Conservation (phyloP, 2,329 filamentous ascomycete species). For the Calonectria multiphialidica region DNA sequence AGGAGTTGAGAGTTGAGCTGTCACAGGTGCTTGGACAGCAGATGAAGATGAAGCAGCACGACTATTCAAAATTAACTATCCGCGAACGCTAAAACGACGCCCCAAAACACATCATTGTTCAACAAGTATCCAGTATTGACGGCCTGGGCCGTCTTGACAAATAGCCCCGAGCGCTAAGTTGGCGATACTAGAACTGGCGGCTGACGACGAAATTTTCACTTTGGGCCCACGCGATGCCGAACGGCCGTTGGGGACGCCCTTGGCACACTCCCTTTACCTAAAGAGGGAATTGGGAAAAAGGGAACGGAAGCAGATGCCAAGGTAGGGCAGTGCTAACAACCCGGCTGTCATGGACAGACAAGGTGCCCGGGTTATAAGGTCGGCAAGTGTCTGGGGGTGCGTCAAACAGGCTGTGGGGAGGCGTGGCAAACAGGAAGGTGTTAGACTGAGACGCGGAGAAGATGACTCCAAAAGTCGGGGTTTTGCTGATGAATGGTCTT, state of each 20-base stretch:
- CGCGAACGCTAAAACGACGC: neutral
- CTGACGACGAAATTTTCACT: slow-evolving; percentile 2
- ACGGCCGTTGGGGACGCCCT: neutral
- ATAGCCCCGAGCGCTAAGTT: slow-evolving; percentile 9
- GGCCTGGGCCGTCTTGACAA: neutral
- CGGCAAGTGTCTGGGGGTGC: slow-evolving; percentile 19
- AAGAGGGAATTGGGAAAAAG: neutral
- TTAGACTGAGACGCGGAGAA: slow-evolving; percentile 24
- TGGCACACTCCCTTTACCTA: neutral
- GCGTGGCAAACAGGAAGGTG: slow-evolving; percentile 7
- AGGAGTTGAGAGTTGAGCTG: neutral
- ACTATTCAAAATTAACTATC: neutral
- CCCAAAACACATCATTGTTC: neutral
- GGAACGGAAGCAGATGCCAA: neutral
- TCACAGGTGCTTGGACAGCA: neutral
- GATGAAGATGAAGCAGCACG: neutral
- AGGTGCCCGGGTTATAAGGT: slow-evolving; percentile 4
- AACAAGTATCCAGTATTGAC: neutral
- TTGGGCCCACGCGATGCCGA: slow-evolving; percentile 16
- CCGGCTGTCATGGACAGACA: neutral
- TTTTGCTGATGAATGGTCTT: slow-evolving; percentile 21
- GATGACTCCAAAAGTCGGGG: slow-evolving; percentile 17
- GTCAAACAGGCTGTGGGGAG: slow-evolving; percentile 4
- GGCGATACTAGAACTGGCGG: slow-evolving; percentile 5
- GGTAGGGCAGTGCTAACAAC: neutral